These are phyloP conservation scores for Dothistroma septosporum DNA, from an alignment of 2,329 filamentous ascomycete species.

Conservation along the genomic window DNA sequence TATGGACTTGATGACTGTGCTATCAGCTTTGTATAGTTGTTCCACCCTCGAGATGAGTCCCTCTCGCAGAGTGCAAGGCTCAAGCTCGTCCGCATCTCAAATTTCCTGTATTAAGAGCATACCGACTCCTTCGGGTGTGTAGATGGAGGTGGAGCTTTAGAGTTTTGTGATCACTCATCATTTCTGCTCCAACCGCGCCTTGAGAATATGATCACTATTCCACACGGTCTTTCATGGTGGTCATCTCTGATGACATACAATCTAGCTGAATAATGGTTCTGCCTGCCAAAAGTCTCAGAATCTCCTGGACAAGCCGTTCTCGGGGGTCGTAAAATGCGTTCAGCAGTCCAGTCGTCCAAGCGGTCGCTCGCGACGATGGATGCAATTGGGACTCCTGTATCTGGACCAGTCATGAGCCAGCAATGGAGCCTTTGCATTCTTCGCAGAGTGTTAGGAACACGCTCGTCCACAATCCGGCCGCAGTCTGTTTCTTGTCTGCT, in stretches of 20 bases:
- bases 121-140: background rate
- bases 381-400: no score
- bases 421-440: no score
- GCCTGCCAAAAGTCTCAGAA: background rate
- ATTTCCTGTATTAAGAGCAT: background rate
- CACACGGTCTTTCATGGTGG: background rate
- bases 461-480: no score
- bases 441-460: no score
- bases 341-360: no score
- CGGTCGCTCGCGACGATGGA: no score
- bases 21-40: no score
- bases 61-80: background rate
- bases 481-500: no score
- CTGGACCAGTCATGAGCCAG: no score
- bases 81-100: background rate
- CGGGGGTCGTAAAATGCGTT: no score
- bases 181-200: background rate
- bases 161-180: slow-evolving; percentile 12
- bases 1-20: no score
- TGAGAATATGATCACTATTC: background rate
- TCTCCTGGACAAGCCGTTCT: background rate
- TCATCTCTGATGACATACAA: background rate
- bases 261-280: background rate
- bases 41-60: no score
- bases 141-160: background rate